These are phyloP conservation scores for Taphrina sp. DNA, from an alignment of 1,139 yeast species.

Conservation along the genomic window DNA sequence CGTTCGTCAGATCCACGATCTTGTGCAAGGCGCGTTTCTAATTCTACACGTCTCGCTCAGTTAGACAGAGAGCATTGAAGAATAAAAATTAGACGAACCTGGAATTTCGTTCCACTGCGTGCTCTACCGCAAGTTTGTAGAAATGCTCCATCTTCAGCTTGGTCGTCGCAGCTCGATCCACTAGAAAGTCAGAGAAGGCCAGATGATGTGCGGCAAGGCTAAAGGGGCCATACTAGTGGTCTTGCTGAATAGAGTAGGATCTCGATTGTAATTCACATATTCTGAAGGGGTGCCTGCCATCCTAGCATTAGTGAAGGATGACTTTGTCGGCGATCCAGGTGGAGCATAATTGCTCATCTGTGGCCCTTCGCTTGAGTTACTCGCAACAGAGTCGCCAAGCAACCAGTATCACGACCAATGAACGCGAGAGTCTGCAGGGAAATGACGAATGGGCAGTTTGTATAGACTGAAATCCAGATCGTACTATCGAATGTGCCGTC, in stretches of 20 bases:
- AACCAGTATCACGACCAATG: too few species aligned
- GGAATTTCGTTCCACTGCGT: slow-evolving; percentile 70
- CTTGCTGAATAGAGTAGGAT: slow-evolving; percentile 23
- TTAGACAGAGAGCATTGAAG: too few species aligned
- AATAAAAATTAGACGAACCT: too few species aligned
- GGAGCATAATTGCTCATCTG: too few species aligned
- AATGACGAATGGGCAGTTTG: too few species aligned
- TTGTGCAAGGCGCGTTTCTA: slow-evolving; percentile 57
- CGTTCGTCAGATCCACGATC: slow-evolving; percentile 68
- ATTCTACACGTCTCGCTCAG: slow-evolving; percentile 56
- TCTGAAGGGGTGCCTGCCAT: slow-evolving; percentile 12
- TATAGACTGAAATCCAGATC: too few species aligned
- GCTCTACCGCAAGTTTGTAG: slow-evolving; percentile 66
- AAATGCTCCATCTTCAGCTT: slow-evolving; percentile 64
- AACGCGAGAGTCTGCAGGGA: too few species aligned
- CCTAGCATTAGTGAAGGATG: background rate
- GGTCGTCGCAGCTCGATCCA: slow-evolving; percentile 54
- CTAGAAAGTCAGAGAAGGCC: background rate
- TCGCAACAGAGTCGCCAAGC: background rate
- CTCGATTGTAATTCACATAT: slow-evolving; percentile 19
- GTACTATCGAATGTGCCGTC: too few species aligned
- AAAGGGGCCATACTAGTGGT: slow-evolving; percentile 16
- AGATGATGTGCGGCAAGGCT: background rate
- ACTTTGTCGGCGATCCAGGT: slow-evolving; percentile 31
- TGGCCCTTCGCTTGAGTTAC: background rate